Evolutionary conservation across 352 stramenopile species (phyloP), one percentile per base, ranked within the genome.

Genomic region (Globisporangium megalacanthum): DNA sequence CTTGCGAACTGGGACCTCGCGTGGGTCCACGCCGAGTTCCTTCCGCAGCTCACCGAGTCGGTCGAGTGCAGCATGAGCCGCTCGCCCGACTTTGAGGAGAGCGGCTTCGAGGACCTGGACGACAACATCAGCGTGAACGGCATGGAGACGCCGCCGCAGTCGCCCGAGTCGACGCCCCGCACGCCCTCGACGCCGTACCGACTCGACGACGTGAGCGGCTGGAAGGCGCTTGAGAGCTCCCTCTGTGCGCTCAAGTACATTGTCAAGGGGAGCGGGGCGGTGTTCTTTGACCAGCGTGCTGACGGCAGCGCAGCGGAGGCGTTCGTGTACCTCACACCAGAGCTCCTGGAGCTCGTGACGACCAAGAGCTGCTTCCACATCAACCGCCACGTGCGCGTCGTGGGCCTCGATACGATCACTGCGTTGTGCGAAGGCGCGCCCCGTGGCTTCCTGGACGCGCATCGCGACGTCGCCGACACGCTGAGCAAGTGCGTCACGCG

Each of bases 201-300:
- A 15, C 75, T 98, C 52, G 95, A 99, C 62, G 95, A 99, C 64
- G 98, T 97, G 4, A 98, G 92, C 50, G 95, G 96, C 33, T 99
- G 95, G 94, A 97, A 98, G 65, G 88, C 91, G 2, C 77, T 98
- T 6, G 95, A 98, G 69, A 98, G 90, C n/a, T 96, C 78, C 7
- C 61, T 96, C 3, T 82, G 86, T 58, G 87, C 85, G 17, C 67
- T 96, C 57, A 94, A 96, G 60, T 91, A 79, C 64, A 77, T 94
- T 15, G 72, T 96, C 17, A 77, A 88, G 33, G 86, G 81, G 25
- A 94, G 85, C 22, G 79, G 93, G 15, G 69, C 72, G 17, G 69
- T 49, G 4, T 95, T 96, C 62, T 64, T 95, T 3, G 52, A 66
- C 29, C 58, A 64, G n/a, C 47, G 66, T 6, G 19, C 31, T n/a